phyloP scores from a whole-genome alignment of 768 basidiomycete species.

The Pisolithus orientalis region DNA sequence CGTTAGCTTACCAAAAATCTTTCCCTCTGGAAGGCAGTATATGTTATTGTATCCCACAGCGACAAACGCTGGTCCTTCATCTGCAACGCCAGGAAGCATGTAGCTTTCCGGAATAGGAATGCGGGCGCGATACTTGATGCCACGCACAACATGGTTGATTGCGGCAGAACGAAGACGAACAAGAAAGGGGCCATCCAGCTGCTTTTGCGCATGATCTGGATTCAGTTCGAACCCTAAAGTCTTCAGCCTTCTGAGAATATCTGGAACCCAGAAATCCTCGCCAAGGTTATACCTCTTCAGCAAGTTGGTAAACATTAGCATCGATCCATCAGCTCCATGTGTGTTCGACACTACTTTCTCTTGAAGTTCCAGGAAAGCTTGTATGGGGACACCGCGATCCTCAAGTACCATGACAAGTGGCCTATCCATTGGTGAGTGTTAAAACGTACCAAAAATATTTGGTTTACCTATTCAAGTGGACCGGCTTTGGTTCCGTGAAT shows the following conservation, averaged over 20 bases:
- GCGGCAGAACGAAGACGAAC: constrained; percentile 50
- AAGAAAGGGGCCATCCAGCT: constrained; percentile 53
- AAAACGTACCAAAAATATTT: background rate
- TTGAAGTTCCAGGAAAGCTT: constrained; percentile 60
- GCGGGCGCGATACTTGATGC: constrained; percentile 70
- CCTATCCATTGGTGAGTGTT: constrained; percentile 28
- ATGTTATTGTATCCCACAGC: constrained; percentile 45
- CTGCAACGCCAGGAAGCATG: constrained; percentile 73
- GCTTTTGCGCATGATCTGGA: constrained; percentile 24
- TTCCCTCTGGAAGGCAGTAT: constrained; percentile 44
- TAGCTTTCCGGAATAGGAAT: constrained; percentile 65
- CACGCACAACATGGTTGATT: constrained; percentile 58
- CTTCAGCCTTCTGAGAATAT: constrained; percentile 43
- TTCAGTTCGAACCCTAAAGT: constrained; percentile 44
- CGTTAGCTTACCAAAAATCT: constrained; percentile 57
- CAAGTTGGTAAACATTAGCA: constrained; percentile 41
- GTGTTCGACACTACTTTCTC: constrained; percentile 49
- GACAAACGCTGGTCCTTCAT: constrained; percentile 68
- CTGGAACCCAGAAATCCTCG: constrained; percentile 40
- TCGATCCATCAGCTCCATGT: constrained; percentile 53
- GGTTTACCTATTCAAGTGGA: constrained; percentile 66
- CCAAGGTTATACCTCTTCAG: constrained; percentile 45
- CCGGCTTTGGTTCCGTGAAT: constrained; percentile 51
- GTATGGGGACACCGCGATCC: constrained; percentile 55
- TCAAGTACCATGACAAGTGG: constrained; percentile 76